Evolutionary conservation across 257 asterid species (phyloP).

Genomic region (Mentha longifolia): DNA sequence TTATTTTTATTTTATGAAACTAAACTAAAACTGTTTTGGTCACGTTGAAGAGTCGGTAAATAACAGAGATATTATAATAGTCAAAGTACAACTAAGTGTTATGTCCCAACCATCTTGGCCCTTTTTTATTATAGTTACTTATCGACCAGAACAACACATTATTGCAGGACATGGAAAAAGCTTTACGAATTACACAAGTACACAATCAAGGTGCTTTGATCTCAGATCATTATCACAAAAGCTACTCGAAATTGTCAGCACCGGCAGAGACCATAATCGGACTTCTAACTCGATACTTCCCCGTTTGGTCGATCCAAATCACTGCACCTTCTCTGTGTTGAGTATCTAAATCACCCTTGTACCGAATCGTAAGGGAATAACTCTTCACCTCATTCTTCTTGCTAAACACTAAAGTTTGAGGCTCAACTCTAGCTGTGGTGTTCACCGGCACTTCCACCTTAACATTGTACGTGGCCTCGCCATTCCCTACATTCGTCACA

Average conservation of each 20-base stretch:
- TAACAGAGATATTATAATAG: no score
- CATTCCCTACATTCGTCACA: conserved; percentile 42
- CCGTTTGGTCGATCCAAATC: conserved; percentile 40
- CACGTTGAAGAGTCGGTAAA: no score
- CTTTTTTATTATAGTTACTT: no score
- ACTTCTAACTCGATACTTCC: conserved; percentile 44
- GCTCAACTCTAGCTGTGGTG: conserved; percentile 30
- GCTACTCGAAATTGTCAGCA: not conserved
- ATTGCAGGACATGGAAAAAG: no score
- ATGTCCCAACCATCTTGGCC: no score
- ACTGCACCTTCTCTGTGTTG: conserved; percentile 34
- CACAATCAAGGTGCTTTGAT: not conserved
- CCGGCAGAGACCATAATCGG: conserved; percentile 33
- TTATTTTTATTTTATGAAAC: no score
- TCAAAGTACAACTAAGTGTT: no score
- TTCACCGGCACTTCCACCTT: conserved; percentile 36
- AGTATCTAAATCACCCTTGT: conserved; percentile 17
- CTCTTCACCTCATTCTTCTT: conserved; percentile 46
- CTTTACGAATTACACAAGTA: not conserved
- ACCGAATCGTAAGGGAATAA: conserved; percentile 40
- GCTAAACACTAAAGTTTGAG: conserved; percentile 31
- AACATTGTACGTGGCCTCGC: conserved; percentile 35
- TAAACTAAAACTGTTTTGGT: no score
- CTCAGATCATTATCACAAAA: not conserved
- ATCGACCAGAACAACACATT: no score